Percentiles rank a stretch among this genome's conserved stretches.
phyloP scores from a whole-genome alignment of 2,329 filamentous ascomycete species.

The Fusarium sp. region DNA sequence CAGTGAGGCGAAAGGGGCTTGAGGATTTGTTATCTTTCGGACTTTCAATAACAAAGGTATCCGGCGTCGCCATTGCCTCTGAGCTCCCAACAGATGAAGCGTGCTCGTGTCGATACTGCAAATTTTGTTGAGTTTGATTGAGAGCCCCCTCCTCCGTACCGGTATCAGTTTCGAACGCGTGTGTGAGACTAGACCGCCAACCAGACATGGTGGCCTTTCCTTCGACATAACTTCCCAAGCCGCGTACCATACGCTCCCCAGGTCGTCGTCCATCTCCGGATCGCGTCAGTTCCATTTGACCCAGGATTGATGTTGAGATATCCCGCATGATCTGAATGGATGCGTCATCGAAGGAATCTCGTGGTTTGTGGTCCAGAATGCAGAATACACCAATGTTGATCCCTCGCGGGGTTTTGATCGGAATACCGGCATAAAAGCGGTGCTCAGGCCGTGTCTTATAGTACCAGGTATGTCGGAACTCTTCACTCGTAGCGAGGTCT shows the following conservation, averaged over 20 bases:
- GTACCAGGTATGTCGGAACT: constrained; percentile 45
- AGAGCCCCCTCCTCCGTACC: constrained; percentile 23
- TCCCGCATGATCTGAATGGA: constrained; percentile 47
- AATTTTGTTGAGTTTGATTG: constrained; percentile 18
- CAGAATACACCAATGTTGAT: constrained; percentile 59
- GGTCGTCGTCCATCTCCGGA: constrained; percentile 46
- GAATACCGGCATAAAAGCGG: constrained; percentile 57
- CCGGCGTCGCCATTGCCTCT: not conserved
- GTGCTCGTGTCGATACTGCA: constrained; percentile 18
- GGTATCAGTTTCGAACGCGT: constrained; percentile 9
- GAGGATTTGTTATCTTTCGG: not conserved
- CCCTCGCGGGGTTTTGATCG: constrained; percentile 54
- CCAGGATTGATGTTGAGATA: constrained; percentile 52
- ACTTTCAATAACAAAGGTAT: constrained; percentile 28
- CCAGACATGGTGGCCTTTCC: constrained; percentile 50
- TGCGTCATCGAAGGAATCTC: constrained; percentile 42
- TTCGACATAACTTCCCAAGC: constrained; percentile 55
- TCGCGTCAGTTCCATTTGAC: constrained; percentile 52
- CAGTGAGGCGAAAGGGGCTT: not conserved
- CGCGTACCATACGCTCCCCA: constrained; percentile 55
- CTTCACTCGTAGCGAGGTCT: constrained; percentile 50
- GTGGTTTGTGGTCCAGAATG: constrained; percentile 43
- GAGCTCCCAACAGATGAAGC: not conserved
- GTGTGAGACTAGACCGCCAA: constrained; percentile 21
- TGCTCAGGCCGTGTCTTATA: constrained; percentile 39